Conservation (phyloP, 345 rosid genomes). For the Gossypium longicalyx region DNA sequence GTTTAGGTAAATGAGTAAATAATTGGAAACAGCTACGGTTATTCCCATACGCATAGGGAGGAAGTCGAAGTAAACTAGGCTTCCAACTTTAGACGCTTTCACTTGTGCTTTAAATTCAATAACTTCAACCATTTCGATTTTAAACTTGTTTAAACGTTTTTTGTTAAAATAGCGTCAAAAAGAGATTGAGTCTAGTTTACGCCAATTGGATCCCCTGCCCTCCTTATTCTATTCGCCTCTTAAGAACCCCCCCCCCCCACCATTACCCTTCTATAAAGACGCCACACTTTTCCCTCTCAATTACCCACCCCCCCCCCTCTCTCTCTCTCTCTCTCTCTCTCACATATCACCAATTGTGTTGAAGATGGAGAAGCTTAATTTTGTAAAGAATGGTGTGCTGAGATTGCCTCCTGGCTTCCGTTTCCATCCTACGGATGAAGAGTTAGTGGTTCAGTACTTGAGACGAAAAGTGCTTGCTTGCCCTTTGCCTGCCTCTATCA, state of each 20-base stretch:
- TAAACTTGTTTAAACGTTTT: slow-evolving; percentile 14
- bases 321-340: background rate
- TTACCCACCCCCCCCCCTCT: slow-evolving; percentile 1
- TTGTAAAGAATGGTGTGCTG: slow-evolving; percentile 53
- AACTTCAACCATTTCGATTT: slow-evolving; percentile 23
- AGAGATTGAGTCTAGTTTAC: slow-evolving; percentile 66
- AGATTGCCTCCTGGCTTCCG: slow-evolving; percentile 90
- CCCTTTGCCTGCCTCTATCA: slow-evolving; percentile 80
- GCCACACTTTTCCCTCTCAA: slow-evolving; percentile 31
- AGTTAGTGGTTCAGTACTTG: slow-evolving; percentile 76
- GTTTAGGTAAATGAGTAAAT: too few species aligned
- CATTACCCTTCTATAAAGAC: slow-evolving; percentile 36
- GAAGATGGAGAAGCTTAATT: slow-evolving; percentile 51
- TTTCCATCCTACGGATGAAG: slow-evolving; percentile 92
- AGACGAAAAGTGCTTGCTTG: slow-evolving; percentile 52
- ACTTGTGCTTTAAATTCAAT: slow-evolving; percentile 15
- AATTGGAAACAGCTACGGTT: slow-evolving; percentile 8
- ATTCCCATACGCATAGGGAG: slow-evolving; percentile 15
- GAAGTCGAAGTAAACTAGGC: slow-evolving; percentile 18
- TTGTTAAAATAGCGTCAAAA: slow-evolving; percentile 27
- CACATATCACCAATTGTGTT: background rate
- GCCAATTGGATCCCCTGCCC: slow-evolving; percentile 41
- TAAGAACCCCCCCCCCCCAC: slow-evolving; percentile 1
- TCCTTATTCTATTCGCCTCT: slow-evolving; percentile 26
- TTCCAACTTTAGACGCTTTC: slow-evolving; percentile 8